phyloP scores from a whole-genome alignment of 1,284 basidiomycete species.

The Cryptococcus maquisensis region DNA sequence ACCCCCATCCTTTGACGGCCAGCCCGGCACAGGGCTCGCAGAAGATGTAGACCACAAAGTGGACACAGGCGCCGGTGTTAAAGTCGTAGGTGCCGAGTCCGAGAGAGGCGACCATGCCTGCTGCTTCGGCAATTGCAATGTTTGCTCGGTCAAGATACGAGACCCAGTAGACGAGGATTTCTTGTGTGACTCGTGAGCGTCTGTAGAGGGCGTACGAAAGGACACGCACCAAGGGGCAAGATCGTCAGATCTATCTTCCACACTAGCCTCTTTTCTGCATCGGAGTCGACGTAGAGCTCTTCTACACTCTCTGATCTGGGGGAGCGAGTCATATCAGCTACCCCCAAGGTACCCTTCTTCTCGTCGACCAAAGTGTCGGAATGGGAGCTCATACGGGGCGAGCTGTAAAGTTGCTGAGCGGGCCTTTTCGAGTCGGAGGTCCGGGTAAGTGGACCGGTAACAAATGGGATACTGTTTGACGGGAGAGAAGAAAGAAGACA shows the following conservation, averaged over 20 bases:
- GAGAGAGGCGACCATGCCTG: slow-evolving; percentile 19
- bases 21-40: slow-evolving; percentile 23
- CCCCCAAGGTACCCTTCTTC: too few species aligned
- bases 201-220: background rate
- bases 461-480: too few species aligned
- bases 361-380: too few species aligned
- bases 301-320: too few species aligned
- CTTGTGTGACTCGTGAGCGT: background rate
- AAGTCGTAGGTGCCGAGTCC: slow-evolving; percentile 20
- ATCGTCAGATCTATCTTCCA: slow-evolving; percentile 22
- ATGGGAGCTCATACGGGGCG: too few species aligned
- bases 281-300: slow-evolving; percentile 6
- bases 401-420: too few species aligned
- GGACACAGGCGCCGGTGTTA: slow-evolving; percentile 18
- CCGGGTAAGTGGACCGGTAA: too few species aligned
- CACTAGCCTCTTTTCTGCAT: slow-evolving; percentile 15
- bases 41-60: slow-evolving; percentile 24
- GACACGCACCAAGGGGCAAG: slow-evolving; percentile 10
- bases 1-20: slow-evolving; percentile 21
- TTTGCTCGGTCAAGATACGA: slow-evolving; percentile 10
- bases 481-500: too few species aligned
- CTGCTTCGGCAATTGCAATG: slow-evolving; percentile 22
- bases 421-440: too few species aligned
- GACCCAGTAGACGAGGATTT: slow-evolving; percentile 10
- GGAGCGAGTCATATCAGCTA: too few species aligned